Evolutionary conservation across 2,329 filamentous ascomycete species (phyloP).

Genomic region (Passalora sequoiae): DNA sequence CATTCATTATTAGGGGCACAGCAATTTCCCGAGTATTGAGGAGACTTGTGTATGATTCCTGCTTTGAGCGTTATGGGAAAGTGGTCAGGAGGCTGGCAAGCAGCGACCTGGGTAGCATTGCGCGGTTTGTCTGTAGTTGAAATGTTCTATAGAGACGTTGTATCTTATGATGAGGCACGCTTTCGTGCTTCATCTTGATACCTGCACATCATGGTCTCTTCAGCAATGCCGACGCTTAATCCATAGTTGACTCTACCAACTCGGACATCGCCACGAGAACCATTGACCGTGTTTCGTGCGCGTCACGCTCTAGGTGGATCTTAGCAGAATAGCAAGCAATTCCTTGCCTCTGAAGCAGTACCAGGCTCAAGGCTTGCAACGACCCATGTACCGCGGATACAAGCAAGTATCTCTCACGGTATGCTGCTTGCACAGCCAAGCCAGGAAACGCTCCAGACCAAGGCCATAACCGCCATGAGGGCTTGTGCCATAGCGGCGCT

Average conservation of each 20-base stretch:
- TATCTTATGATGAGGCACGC: too few relatives aligned
- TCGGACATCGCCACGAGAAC: too few relatives aligned
- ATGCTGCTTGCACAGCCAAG: slow-evolving; percentile 62
- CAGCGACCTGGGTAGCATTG: slow-evolving; percentile 15
- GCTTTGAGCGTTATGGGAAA: not conserved
- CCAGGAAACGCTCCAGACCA: slow-evolving; percentile 75
- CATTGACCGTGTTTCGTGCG: too few relatives aligned
- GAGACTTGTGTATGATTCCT: too few relatives aligned
- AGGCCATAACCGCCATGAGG: slow-evolving; percentile 92
- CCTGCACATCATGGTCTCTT: too few relatives aligned
- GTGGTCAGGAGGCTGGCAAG: not conserved
- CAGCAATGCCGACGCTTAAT: too few relatives aligned
- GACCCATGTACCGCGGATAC: slow-evolving; percentile 75
- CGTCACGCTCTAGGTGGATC: too few relatives aligned
- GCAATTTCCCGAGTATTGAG: too few relatives aligned
- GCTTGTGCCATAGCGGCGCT: slow-evolving; percentile 72
- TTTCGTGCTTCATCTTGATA: too few relatives aligned
- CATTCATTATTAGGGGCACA: slow-evolving; percentile 87
- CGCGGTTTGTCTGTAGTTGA: slow-evolving; percentile 17
- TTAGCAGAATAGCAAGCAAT: too few relatives aligned
- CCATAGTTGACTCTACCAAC: too few relatives aligned
- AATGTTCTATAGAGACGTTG: slow-evolving; percentile 9
- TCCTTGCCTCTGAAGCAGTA: too few relatives aligned
- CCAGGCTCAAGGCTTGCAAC: slow-evolving; percentile 79
- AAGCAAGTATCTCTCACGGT: slow-evolving; percentile 65